phyloP scores from a whole-genome alignment of 2,329 filamentous ascomycete species.

The Zymoseptoria pseudotritici region DNA sequence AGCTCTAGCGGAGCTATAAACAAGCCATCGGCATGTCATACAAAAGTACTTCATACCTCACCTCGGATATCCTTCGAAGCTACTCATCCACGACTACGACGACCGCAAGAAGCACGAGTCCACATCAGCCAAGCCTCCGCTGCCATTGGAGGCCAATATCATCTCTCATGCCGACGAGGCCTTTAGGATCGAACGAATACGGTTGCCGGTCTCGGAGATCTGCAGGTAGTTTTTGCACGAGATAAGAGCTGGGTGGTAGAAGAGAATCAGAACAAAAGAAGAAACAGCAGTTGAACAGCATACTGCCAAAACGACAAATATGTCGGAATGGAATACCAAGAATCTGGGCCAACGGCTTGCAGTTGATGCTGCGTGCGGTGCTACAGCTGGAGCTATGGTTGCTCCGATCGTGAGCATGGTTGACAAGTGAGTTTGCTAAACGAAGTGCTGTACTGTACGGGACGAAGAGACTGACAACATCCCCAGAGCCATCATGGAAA shows the following conservation, averaged over 20 bases:
- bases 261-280: not conserved
- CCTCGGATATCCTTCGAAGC: not conserved
- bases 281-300: not conserved
- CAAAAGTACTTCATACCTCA: not conserved
- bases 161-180: not conserved
- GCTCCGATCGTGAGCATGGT: conserved; percentile 83
- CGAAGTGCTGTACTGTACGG: not conserved
- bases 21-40: not conserved
- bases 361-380: conserved; percentile 62
- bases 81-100: not conserved
- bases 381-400: conserved; percentile 64
- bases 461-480: not conserved
- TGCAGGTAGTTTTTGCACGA: conserved; percentile 7
- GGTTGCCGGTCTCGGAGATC: conserved; percentile 14
- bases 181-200: conserved; percentile 15
- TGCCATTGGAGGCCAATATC: not conserved
- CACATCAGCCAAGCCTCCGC: not conserved
- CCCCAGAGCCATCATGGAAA: conserved; percentile 67
- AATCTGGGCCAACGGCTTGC: conserved; percentile 60
- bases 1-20: not conserved
- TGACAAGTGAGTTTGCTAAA: conserved; percentile 55
- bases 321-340: conserved; percentile 62
- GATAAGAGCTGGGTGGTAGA: conserved; percentile 1
- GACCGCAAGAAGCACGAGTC: not conserved
- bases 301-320: conserved; percentile 2